These are phyloP conservation scores for Sedum album DNA, from an alignment of 164 flowering plant genomes.

Conservation along the genomic window DNA sequence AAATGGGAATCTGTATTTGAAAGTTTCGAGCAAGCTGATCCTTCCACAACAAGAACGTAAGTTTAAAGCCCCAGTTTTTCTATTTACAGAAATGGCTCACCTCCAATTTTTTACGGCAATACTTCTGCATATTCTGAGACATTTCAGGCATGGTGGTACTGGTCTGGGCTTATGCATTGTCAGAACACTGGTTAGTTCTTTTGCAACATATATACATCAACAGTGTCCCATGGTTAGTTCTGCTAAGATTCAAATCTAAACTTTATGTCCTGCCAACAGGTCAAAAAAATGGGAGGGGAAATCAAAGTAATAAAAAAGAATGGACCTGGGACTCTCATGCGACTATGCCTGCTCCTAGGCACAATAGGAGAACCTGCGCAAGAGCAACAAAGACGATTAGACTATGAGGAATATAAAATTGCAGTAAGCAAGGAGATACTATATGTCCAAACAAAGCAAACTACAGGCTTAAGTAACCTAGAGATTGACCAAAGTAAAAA, in stretches of 20 bases:
- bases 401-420: conserved; percentile 30
- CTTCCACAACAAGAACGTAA: conserved; percentile 89
- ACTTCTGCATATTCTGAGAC: not conserved
- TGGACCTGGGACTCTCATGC: conserved; percentile 83
- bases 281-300: conserved; percentile 93
- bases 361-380: conserved; percentile 37
- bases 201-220: not conserved
- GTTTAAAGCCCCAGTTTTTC: conserved; percentile 9
- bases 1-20: conserved; percentile 99
- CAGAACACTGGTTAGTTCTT: conserved; percentile 68
- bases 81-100: not conserved
- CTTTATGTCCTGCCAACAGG: conserved; percentile 31
- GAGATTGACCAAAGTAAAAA: not conserved
- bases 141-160: conserved; percentile 93
- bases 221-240: not conserved
- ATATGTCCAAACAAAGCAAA: not conserved
- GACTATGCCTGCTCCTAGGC: conserved; percentile 49
- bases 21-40: conserved; percentile 98
- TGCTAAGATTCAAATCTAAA: not conserved
- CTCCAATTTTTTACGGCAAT: not conserved
- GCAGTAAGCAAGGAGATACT: conserved; percentile 35
- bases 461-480: not conserved
- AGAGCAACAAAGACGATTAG: conserved; percentile 27
- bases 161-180: conserved; percentile 98
- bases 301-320: conserved; percentile 76